Evolutionary conservation across 805 yeast species (phyloP).

Genomic region (Wickerhamiella azyma): DNA sequence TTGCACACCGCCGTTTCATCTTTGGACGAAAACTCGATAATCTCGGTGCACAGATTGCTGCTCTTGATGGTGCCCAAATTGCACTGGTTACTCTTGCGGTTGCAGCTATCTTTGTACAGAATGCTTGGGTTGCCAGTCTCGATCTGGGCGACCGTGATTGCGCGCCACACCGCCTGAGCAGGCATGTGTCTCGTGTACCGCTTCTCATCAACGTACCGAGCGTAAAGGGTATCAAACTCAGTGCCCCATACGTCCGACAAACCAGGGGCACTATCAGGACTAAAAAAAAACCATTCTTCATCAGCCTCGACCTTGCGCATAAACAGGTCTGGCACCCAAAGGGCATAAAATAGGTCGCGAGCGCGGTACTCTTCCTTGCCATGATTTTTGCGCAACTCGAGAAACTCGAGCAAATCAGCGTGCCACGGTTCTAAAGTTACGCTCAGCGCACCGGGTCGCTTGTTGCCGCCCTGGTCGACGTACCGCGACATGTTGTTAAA

Average conservation of each 20-base stretch:
- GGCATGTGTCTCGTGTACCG: conserved; percentile 43
- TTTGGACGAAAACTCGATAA: conserved; percentile 73
- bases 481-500: conserved; percentile 88
- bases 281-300: conserved; percentile 73
- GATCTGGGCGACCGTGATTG: conserved; percentile 75
- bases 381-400: conserved; percentile 77
- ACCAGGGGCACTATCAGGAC: conserved; percentile 78
- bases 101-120: conserved; percentile 91
- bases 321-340: conserved; percentile 89
- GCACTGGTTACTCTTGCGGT: conserved; percentile 70
- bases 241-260: conserved; percentile 66
- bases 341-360: conserved; percentile 77
- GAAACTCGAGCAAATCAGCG: conserved; percentile 66
- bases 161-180: conserved; percentile 80
- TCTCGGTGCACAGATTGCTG: conserved; percentile 84
- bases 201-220: conserved; percentile 53
- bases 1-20: conserved; percentile 91
- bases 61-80: conserved; percentile 83
- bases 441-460: conserved; percentile 93
- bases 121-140: conserved; percentile 93
- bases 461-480: conserved; percentile 95
- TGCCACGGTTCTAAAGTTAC: conserved; percentile 94
- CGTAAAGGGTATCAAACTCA: conserved; percentile 56
- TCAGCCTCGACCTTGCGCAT: conserved; percentile 71
- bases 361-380: conserved; percentile 91